A percentile compares a stretch with the other conserved stretches of the same genome.
phyloP scores from a whole-genome alignment of 441 rosid species.

The Adansonia madagascariensis region DNA sequence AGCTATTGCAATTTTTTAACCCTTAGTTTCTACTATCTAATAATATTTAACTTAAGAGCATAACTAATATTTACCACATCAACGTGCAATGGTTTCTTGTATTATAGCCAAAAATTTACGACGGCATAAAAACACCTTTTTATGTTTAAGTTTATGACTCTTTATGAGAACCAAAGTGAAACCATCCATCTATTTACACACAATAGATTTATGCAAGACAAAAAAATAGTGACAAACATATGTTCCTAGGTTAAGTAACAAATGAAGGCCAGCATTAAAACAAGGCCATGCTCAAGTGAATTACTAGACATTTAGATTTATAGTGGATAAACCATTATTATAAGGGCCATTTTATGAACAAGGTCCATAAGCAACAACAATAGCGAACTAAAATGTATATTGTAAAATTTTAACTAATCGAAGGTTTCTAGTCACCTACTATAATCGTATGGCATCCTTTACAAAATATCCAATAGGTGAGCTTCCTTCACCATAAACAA shows the following conservation, averaged over 20 bases:
- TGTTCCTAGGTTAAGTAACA: background rate
- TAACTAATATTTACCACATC: background rate
- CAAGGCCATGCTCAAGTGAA: constrained; percentile 18
- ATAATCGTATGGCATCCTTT: constrained; percentile 58
- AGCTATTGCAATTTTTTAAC: background rate
- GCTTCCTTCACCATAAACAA: constrained; percentile 87
- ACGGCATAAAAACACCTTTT: background rate
- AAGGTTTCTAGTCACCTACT: constrained; percentile 58
- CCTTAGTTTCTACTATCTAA: background rate
- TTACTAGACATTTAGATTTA: background rate
- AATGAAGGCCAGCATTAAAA: background rate
- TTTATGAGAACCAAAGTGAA: background rate
- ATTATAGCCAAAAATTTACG: background rate
- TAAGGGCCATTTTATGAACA: background rate
- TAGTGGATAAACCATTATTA: background rate
- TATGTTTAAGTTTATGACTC: background rate
- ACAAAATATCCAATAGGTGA: constrained; percentile 78
- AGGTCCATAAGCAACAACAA: background rate
- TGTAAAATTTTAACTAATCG: constrained; percentile 52
- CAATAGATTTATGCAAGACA: background rate
- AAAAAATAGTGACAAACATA: background rate
- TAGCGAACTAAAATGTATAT: background rate
- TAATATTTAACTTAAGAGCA: background rate
- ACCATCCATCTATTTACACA: background rate
- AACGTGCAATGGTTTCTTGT: background rate